Conservation (phyloP, 208 protist species). For the Herpetomonas samuelpessoai region DNA sequence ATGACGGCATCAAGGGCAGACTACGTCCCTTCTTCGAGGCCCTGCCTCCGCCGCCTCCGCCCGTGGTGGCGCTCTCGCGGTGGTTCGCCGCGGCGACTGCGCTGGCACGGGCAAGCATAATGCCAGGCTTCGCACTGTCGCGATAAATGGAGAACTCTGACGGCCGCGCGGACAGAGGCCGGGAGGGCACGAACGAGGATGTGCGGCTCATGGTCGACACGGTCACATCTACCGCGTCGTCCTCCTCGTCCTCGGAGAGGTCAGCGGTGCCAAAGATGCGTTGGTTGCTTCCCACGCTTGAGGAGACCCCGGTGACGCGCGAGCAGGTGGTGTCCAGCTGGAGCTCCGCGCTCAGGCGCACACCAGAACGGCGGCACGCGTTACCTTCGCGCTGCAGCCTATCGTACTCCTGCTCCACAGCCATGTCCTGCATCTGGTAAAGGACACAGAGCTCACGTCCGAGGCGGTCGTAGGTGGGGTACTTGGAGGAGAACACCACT, state of each 20-base stretch:
- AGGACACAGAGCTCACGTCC: constrained; percentile 76
- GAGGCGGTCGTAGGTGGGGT: constrained; percentile 66
- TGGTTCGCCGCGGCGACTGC: background rate
- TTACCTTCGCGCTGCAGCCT: constrained; percentile 29
- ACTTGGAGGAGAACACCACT: constrained; percentile 70
- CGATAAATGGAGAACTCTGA: constrained; percentile 80
- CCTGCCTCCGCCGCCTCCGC: too few species aligned
- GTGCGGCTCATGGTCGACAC: constrained; percentile 19
- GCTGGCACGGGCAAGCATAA: background rate
- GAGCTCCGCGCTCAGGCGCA: constrained; percentile 67
- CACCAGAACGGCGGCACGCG: constrained; percentile 51
- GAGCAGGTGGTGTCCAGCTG: constrained; percentile 16
- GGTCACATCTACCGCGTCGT: constrained; percentile 28
- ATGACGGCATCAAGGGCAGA: too few species aligned
- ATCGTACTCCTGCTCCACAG: constrained; percentile 57
- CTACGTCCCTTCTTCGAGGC: background rate
- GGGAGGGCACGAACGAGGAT: constrained; percentile 11
- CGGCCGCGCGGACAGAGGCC: constrained; percentile 32
- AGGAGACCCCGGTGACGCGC: background rate
- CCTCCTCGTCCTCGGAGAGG: background rate
- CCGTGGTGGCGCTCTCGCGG: background rate
- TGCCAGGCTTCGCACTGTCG: constrained; percentile 28
- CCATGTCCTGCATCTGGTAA: constrained; percentile 76
- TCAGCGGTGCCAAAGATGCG: background rate
- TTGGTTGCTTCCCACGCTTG: background rate